A percentile compares a stretch with the other conserved stretches of the same genome.
phyloP scores from a whole-genome alignment of 768 basidiomycete species.

The Coprinopsis sp. region DNA sequence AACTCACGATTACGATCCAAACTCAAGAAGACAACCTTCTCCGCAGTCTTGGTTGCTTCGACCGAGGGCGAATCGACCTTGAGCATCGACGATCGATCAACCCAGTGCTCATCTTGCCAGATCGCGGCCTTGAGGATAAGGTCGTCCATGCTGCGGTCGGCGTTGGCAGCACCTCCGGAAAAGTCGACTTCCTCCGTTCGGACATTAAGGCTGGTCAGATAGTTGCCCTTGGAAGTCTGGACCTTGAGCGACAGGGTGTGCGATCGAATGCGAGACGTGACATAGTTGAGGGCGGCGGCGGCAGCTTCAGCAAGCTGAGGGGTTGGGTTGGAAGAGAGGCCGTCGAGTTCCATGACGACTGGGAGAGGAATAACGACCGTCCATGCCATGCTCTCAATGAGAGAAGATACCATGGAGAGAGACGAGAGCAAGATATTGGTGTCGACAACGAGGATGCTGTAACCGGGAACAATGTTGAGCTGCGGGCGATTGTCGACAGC shows the following conservation, averaged over 20 bases:
- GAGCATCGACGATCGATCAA: slow-evolving; percentile 75
- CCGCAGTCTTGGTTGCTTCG: slow-evolving; percentile 42
- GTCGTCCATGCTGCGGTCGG: slow-evolving; percentile 88
- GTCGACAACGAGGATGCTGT: slow-evolving; percentile 87
- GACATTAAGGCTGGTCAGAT: slow-evolving; percentile 75
- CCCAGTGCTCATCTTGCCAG: slow-evolving; percentile 93
- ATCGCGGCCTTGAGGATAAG: slow-evolving; percentile 87
- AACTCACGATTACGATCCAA: slow-evolving; percentile 87
- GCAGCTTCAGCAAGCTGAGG: slow-evolving; percentile 71
- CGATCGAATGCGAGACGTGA: slow-evolving; percentile 70
- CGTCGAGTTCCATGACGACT: slow-evolving; percentile 95
- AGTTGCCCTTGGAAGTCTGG: slow-evolving; percentile 93
- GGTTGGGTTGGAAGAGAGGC: slow-evolving; percentile 60
- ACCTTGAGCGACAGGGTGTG: slow-evolving; percentile 82
- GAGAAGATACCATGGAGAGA: slow-evolving; percentile 60
- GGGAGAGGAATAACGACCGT: slow-evolving; percentile 89
- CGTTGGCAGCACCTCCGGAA: slow-evolving; percentile 31
- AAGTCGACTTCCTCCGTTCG: slow-evolving; percentile 84
- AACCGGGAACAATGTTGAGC: slow-evolving; percentile 70
- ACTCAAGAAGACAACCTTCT: slow-evolving; percentile 85
- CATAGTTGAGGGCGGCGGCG: slow-evolving; percentile 63
- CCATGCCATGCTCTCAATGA: slow-evolving; percentile 81
- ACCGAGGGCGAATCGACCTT: slow-evolving; percentile 30
- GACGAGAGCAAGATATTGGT: slow-evolving; percentile 93
- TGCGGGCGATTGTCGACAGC: slow-evolving; percentile 31